Conservation (phyloP, 441 rosid species). For the Adansonia grandidieri region DNA sequence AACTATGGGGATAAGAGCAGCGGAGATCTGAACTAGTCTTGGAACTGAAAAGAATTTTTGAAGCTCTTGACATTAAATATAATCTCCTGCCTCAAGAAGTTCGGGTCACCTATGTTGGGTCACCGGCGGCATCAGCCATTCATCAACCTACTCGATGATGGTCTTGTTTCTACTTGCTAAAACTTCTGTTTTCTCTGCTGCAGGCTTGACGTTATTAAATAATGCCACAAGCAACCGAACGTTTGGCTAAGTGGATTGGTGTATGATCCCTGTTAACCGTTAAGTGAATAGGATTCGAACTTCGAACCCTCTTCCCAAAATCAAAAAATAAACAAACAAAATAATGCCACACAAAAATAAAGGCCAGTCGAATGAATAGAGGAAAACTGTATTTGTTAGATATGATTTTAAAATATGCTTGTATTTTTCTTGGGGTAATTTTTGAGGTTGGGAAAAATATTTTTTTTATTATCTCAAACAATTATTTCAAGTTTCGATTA, state of each 20-base stretch:
- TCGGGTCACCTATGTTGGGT: constrained; percentile 30
- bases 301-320: no score
- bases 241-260: no score
- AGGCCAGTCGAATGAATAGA: no score
- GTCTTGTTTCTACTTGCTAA: not conserved
- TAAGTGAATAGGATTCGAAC: no score
- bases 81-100: constrained; percentile 46
- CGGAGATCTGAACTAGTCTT: constrained; percentile 47
- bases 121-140: constrained; percentile 20
- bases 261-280: no score
- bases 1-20: constrained; percentile 41
- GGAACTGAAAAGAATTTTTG: constrained; percentile 46
- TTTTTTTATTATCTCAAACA: not conserved
- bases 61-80: constrained; percentile 41
- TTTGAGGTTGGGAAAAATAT: not conserved
- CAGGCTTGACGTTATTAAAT: not conserved
- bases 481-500: no score
- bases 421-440: not conserved
- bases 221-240: no score
- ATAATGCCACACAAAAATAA: not conserved
- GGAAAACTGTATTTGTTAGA: not conserved
- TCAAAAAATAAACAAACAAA: no score
- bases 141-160: constrained; percentile 28
- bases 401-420: not conserved
- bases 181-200: not conserved